These are phyloP conservation scores for Hemileccinum hortonii DNA, from an alignment of 1,284 basidiomycete species.

Conservation along the genomic window DNA sequence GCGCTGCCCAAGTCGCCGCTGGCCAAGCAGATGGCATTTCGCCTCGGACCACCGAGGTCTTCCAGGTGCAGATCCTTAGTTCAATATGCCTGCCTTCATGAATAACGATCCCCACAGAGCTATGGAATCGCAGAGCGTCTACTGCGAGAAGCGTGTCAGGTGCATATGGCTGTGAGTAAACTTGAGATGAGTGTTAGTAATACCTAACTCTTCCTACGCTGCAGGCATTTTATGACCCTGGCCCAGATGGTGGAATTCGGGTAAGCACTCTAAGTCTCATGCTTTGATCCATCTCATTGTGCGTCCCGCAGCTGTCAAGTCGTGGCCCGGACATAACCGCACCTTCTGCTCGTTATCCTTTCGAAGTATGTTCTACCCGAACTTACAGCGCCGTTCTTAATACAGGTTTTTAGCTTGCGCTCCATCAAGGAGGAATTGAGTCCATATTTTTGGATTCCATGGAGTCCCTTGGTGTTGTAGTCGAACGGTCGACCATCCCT, in stretches of 20 bases:
- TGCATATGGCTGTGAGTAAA: slow-evolving; percentile 28
- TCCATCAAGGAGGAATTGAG: slow-evolving; percentile 41
- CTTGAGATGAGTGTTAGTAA: background rate
- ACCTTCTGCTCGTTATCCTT: slow-evolving; percentile 37
- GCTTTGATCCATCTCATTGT: background rate
- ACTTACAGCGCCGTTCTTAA: background rate
- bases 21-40: slow-evolving; percentile 46
- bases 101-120: slow-evolving; percentile 18
- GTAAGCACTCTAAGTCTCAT: slow-evolving; percentile 3
- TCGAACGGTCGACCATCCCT: slow-evolving; percentile 37
- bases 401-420: slow-evolving; percentile 20
- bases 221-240: slow-evolving; percentile 40
- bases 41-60: slow-evolving; percentile 46
- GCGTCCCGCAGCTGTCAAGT: slow-evolving; percentile 24
- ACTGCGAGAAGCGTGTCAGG: slow-evolving; percentile 34
- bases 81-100: background rate
- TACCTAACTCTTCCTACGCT: background rate
- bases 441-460: slow-evolving; percentile 36
- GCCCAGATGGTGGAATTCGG: slow-evolving; percentile 32
- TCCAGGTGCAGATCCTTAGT: slow-evolving; percentile 26
- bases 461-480: slow-evolving; percentile 28
- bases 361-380: slow-evolving; percentile 28
- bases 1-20: slow-evolving; percentile 27
- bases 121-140: slow-evolving; percentile 40
- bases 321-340: slow-evolving; percentile 33